Base-by-base conservation (phyloP, 768 basidiomycete genomes). In the Lactarius quietus region DNA sequence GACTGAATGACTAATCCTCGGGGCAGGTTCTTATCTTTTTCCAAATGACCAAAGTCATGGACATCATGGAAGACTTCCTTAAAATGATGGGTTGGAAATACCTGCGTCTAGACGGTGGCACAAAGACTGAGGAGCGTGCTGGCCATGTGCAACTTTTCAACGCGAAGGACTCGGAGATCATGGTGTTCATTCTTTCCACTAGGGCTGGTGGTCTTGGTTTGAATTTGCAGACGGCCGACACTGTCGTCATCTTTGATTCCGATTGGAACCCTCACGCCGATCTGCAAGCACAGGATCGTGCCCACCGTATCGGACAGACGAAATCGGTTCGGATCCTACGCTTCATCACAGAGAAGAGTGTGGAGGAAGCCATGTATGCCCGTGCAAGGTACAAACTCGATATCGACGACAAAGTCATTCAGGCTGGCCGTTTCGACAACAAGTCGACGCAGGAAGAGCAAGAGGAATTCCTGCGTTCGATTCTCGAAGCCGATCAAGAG, bases 31-130 rank as follows among this genome's bases (percentile, higher is more conserved):
- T 99, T 63, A 98, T 99, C 71, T 98, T 99, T 86, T 98, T 98
- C 88, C 97, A 99, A 78, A 98, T 98, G 97, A 98, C 95, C 18
- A 92, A 94, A 73, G 93, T 98, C 71, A 97, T 98, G 95, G 93
- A 96, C 68, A 95, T 97, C 74, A 93, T 96, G 86, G 93, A 93
- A 72, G 95, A 98, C 72, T 98, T 95, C 72, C 77, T 97, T 72
- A 92, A 90, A 74, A 88, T 88, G 83, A 86, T 88, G 84, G 83
- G 84, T 5, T 93, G 85, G 84, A 89, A 91, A 70, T 89, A 92
- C 75, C 86, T 96, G 59, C 91, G 95, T 70, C 81, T 98, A n/a
- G 95, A 98, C 75, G 95, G 95, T 81, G 89, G 92, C 15, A 98
- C 95, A 26, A 96, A 96, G 78, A 94, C 95, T 6, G 95, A 98